Evolutionary conservation across 2,329 filamentous ascomycete genomes (phyloP), one percentile per base, ranked within the genome.

Genomic region (Claviceps arundinis): DNA sequence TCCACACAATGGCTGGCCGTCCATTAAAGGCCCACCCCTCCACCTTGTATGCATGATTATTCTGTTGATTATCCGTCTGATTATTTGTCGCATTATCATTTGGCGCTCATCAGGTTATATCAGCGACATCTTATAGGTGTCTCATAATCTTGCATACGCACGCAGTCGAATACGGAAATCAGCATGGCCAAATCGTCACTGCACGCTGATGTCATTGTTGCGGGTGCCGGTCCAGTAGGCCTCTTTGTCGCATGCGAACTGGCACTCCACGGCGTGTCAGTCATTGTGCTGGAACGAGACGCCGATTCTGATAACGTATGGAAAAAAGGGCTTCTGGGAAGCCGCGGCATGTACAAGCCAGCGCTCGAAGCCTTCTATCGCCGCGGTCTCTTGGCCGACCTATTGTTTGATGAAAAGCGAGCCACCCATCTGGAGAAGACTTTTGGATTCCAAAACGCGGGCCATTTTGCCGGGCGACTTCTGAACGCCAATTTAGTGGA

Each of bases 201-300:
- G 8, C 4, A 34, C 40, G 40, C 8, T 59, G 65, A 69, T 52
- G 66, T 68, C 30, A 58, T 68, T 22, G 61, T 68, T 30, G 64
- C 59, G 7, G 66, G 65, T n/a, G 65, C 59, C 8, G 66, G 66
- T 1, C 65, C 66, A 1, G 60, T 68, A 24, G 67, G 65, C 17
- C 64, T 68, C 30, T 62, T 68, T 47, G 53, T 68, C 2, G 65
- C 67, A 44, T 65, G 63, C 50, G 68, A 71, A 52, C 61, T 72
- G 13, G 58, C 54, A 11, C 57, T 67, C 8, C 60, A 60, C 43
- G 44, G 57, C 22, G 55, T 58, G 11, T 67, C 64, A 1, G 68
- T 71, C 17, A 58, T 70, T 2, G 62, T 72, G 2, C 58, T 71
- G 4, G 69, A 72, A 54, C 17, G 52, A 16, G 52, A 58, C 11